These are phyloP conservation scores for Geoglossum glabrum DNA, from an alignment of 495 filamentous ascomycete species.

Conservation along the genomic window DNA sequence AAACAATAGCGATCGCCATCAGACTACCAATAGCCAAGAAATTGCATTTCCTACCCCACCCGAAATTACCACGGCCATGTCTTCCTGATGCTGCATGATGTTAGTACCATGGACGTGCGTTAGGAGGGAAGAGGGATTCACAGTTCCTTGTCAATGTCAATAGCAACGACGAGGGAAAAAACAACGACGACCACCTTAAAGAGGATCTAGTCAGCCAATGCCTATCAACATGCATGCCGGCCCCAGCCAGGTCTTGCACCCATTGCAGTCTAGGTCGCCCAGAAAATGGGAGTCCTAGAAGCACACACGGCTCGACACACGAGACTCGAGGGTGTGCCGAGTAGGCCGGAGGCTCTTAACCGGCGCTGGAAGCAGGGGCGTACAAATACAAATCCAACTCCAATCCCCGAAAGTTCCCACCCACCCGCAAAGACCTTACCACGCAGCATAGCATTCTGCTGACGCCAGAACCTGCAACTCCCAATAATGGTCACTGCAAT, in stretches of 20 bases:
- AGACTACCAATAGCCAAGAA: too few species aligned
- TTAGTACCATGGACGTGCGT: not conserved
- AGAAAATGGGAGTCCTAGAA: too few species aligned
- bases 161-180: not conserved
- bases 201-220: not conserved
- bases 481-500: slow-evolving; percentile 37
- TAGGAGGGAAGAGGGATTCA: not conserved
- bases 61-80: not conserved
- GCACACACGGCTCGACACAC: too few species aligned
- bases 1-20: too few species aligned
- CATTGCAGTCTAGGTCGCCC: too few species aligned
- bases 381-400: slow-evolving; percentile 10
- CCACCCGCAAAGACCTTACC: slow-evolving; percentile 48
- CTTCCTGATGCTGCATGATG: not conserved
- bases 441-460: slow-evolving; percentile 43
- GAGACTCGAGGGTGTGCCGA: too few species aligned
- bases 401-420: slow-evolving; percentile 42
- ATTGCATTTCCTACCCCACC: not conserved
- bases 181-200: not conserved
- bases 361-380: not conserved
- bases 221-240: not conserved
- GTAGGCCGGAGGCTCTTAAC: too few species aligned
- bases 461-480: slow-evolving; percentile 44
- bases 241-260: too few species aligned
- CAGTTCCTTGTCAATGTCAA: not conserved